Conservation (phyloP, 306 rosid species). For the Adenanthera pavonina region DNA sequence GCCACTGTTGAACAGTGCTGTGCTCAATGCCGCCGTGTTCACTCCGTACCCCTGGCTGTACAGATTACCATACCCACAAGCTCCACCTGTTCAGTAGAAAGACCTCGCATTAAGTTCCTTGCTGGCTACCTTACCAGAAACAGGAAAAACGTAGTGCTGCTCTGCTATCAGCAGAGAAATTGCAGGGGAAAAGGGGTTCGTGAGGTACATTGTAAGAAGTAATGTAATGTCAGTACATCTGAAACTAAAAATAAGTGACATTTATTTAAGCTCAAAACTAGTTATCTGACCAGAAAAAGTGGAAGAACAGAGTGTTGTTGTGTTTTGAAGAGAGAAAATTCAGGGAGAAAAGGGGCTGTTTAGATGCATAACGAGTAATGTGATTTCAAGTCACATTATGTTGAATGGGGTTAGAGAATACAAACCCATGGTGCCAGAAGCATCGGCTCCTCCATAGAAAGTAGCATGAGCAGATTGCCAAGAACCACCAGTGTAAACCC, state of each 20-base stretch:
- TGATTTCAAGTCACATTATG: conserved; percentile 45
- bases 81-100: conserved; percentile 64
- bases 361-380: not conserved
- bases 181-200: not conserved
- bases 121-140: not conserved
- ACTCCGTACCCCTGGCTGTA: conserved; percentile 99
- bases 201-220: not conserved
- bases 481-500: conserved; percentile 66
- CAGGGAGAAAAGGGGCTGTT: not conserved
- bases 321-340: not conserved
- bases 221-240: conserved; percentile 24
- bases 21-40: conserved; percentile 91
- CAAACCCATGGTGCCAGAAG: conserved; percentile 98
- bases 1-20: conserved; percentile 88
- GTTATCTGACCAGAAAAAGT: not conserved
- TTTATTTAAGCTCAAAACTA: not conserved
- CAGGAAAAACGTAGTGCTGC: not conserved
- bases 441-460: conserved; percentile 94
- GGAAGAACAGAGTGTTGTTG: not conserved
- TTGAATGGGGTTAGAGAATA: not conserved
- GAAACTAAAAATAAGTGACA: not conserved
- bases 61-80: conserved; percentile 95
- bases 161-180: not conserved
- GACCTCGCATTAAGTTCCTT: not conserved
- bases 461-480: conserved; percentile 95